Evolutionary conservation across 1,139 yeast genomes (phyloP).

Genomic region (Blastobotrys malaysiensis): DNA sequence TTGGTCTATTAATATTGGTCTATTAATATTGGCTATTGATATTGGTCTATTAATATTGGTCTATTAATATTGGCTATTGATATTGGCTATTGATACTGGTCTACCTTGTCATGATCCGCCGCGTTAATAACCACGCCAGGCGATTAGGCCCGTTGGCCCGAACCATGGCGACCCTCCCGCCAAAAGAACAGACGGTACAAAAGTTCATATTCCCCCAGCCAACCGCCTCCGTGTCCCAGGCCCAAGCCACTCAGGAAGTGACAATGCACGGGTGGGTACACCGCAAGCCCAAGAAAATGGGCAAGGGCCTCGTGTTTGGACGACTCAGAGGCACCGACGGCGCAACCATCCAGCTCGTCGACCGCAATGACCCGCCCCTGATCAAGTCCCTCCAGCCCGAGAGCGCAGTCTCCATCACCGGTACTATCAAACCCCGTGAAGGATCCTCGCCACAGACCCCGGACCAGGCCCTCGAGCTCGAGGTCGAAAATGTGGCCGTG

Average conservation of each 20-base stretch:
- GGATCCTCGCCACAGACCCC: constrained; percentile 22
- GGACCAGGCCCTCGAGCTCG: constrained; percentile 49
- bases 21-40: too few species aligned
- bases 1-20: too few species aligned
- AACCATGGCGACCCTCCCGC: background rate
- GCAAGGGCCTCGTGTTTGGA: constrained; percentile 60
- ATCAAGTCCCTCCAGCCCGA: constrained; percentile 56
- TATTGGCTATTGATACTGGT: too few species aligned
- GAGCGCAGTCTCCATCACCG: constrained; percentile 70
- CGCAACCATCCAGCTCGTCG: constrained; percentile 58
- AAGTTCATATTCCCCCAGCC: constrained; percentile 7
- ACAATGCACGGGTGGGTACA: constrained; percentile 75
- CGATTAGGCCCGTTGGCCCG: background rate
- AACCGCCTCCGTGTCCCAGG: constrained; percentile 4
- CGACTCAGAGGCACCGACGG: constrained; percentile 71
- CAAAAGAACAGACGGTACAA: background rate
- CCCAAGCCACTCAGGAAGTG: constrained; percentile 10
- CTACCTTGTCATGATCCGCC: too few species aligned
- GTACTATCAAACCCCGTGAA: constrained; percentile 38
- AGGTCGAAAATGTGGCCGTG: constrained; percentile 46
- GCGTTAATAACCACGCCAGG: too few species aligned
- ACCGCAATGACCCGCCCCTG: constrained; percentile 42
- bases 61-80: too few species aligned
- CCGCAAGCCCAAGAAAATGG: constrained; percentile 59
- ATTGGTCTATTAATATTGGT: too few species aligned